Evolutionary conservation across 176 grass and related monocot species (phyloP).

Genomic region (Carex littledalei): DNA sequence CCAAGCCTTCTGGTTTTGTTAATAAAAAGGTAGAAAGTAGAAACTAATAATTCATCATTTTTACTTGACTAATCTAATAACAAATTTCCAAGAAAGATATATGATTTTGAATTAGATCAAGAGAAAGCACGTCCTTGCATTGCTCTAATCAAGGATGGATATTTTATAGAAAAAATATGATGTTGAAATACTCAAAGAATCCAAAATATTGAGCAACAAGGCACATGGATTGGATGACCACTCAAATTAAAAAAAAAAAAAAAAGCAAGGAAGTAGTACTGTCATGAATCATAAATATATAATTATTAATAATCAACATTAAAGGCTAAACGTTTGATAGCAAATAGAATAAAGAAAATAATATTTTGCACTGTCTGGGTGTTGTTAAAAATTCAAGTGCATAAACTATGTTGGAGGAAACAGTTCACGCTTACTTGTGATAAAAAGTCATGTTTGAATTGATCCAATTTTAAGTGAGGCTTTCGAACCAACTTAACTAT

Average conservation of each 20-base stretch:
- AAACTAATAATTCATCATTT: background rate
- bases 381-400: background rate
- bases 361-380: background rate
- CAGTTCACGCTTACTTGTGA: no score
- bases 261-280: background rate
- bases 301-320: background rate
- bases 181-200: background rate
- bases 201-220: background rate
- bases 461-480: background rate
- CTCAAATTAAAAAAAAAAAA: background rate
- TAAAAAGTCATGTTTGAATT: background rate
- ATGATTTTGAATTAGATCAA: background rate
- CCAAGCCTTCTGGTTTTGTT: background rate
- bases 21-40: background rate
- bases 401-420: background rate
- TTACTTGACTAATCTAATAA: background rate
- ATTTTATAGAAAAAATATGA: background rate
- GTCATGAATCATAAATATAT: background rate
- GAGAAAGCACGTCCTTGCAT: background rate
- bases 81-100: background rate
- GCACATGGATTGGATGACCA: background rate
- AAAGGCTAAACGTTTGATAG: background rate
- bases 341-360: background rate
- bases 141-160: background rate
- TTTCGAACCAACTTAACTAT: background rate